Conservation (phyloP, 306 rosid species). For the Spatholobus suberectus region DNA sequence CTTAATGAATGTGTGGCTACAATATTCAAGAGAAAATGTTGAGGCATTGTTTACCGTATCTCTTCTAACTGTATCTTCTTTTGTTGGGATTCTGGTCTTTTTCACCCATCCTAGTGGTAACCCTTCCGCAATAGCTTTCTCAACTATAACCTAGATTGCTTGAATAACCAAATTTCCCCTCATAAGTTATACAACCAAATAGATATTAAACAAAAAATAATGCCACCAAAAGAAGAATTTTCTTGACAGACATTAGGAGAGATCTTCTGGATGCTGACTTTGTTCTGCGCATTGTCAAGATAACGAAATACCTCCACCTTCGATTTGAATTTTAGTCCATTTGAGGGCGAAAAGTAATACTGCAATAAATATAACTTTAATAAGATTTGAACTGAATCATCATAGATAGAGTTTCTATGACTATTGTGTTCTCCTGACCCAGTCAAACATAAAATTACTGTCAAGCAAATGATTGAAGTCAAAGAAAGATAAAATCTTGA, state of each 20-base stretch:
- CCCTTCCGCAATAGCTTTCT: conserved; percentile 61
- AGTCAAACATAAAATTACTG: not conserved
- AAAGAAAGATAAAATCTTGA: not conserved
- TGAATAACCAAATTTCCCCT: conserved; percentile 54
- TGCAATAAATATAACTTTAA: conserved; percentile 52
- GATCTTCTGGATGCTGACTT: conserved; percentile 44
- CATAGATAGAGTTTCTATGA: conserved; percentile 29
- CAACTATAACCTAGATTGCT: conserved; percentile 71
- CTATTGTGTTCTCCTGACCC: not conserved
- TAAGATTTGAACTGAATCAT: conserved; percentile 36
- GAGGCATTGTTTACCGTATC: conserved; percentile 57
- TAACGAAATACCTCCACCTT: conserved; percentile 62
- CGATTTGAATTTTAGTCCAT: conserved; percentile 64
- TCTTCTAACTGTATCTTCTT: conserved; percentile 51
- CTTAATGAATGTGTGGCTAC: conserved; percentile 1
- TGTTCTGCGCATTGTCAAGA: conserved; percentile 49
- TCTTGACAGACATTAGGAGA: conserved; percentile 63
- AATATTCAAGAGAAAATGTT: conserved; percentile 22
- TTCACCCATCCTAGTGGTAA: conserved; percentile 73
- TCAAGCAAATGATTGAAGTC: not conserved
- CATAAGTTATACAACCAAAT: conserved; percentile 40
- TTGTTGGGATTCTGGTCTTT: conserved; percentile 58
- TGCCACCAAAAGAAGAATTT: conserved; percentile 37
- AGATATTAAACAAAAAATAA: conserved; percentile 23
- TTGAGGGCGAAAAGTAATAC: conserved; percentile 66